Conservation (phyloP, 306 rosid species). For the Vachellia pachyceras region DNA sequence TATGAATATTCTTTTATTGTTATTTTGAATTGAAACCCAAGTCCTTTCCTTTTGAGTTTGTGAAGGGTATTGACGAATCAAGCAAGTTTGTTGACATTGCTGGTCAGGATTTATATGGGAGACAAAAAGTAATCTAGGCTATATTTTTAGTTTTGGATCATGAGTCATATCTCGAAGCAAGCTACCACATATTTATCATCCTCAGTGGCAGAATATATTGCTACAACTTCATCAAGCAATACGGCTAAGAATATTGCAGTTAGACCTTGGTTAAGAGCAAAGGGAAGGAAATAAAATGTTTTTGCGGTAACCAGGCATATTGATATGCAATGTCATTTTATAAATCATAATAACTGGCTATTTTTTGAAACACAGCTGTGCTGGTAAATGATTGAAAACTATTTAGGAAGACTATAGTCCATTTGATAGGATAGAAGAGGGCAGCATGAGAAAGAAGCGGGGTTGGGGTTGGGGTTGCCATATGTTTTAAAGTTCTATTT, state of each 20-base stretch:
- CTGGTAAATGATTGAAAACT: background rate
- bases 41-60: background rate
- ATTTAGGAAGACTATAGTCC: too few relatives aligned
- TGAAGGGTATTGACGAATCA: background rate
- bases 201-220: background rate
- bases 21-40: background rate
- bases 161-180: background rate
- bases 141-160: background rate
- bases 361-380: background rate
- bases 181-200: background rate
- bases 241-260: background rate
- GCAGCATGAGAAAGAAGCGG: background rate
- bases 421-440: background rate
- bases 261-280: background rate
- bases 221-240: background rate
- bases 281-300: background rate
- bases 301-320: background rate
- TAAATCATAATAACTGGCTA: background rate
- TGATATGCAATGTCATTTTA: background rate
- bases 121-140: background rate
- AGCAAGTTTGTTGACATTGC: background rate
- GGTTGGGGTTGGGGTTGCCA: background rate
- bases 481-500: background rate
- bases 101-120: background rate
- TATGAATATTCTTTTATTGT: conserved; percentile 45